Conservation (phyloP, 352 stramenopile species). For the Phytophthora citricola region DNA sequence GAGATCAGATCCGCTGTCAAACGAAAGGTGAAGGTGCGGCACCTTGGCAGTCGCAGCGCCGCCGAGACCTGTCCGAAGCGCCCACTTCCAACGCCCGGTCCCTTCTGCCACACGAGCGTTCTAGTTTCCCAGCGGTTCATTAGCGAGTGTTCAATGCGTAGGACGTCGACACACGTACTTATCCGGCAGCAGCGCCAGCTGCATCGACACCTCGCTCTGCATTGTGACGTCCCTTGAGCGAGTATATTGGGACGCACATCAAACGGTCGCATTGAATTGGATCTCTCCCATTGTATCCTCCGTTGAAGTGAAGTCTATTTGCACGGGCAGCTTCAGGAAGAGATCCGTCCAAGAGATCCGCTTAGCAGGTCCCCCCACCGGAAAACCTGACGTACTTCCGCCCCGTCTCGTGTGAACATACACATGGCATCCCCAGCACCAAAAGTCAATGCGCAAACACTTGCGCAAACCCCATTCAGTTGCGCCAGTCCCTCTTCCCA, state of each 20-base stretch:
- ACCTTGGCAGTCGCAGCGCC: slow-evolving; percentile 73
- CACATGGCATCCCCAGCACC: not conserved
- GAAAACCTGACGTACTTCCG: too few relatives aligned
- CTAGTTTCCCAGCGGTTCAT: slow-evolving; percentile 14
- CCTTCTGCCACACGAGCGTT: slow-evolving; percentile 75
- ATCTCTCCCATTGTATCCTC: too few relatives aligned
- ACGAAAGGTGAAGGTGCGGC: slow-evolving; percentile 4
- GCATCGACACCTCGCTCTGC: slow-evolving; percentile 28
- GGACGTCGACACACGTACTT: slow-evolving; percentile 37
- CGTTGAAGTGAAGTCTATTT: too few relatives aligned
- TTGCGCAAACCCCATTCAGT: too few relatives aligned
- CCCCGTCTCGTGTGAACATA: not conserved
- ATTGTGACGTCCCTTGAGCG: too few relatives aligned
- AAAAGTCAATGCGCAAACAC: slow-evolving; percentile 12
- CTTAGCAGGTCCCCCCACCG: too few relatives aligned
- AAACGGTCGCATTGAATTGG: too few relatives aligned
- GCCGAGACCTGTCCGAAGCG: slow-evolving; percentile 78
- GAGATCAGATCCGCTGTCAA: slow-evolving; percentile 6
- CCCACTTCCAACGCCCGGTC: slow-evolving; percentile 65
- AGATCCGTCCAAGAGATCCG: too few relatives aligned
- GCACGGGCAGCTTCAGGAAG: too few relatives aligned
- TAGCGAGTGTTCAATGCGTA: not conserved
- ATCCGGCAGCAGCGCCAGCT: slow-evolving; percentile 58
- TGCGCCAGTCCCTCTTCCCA: too few relatives aligned
- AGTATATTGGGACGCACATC: too few relatives aligned